phyloP scores from a whole-genome alignment of 345 rosid genomes.

The Isatis tinctoria region DNA sequence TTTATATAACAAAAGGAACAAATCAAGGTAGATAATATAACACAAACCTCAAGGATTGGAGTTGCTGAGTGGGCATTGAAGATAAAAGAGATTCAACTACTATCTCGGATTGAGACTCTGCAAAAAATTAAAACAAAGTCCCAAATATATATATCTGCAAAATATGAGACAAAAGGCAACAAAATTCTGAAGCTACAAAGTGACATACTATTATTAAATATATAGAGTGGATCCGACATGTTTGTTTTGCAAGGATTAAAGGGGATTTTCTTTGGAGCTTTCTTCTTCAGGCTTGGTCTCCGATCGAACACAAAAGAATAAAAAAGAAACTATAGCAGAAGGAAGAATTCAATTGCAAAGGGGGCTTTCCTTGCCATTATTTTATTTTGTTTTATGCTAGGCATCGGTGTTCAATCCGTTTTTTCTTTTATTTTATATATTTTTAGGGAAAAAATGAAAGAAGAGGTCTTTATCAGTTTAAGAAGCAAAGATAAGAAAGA shows the following conservation, averaged over 20 bases:
- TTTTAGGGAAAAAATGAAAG: not conserved
- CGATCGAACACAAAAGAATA: constrained; percentile 5
- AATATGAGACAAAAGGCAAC: not conserved
- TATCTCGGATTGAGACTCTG: constrained; percentile 47
- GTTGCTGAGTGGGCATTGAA: constrained; percentile 41
- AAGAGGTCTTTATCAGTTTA: constrained; percentile 26
- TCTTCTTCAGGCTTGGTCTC: constrained; percentile 14
- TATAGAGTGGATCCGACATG: constrained; percentile 32
- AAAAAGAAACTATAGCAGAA: not conserved
- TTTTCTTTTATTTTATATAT: not conserved
- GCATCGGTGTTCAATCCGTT: constrained; percentile 5
- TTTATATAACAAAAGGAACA: not conserved
- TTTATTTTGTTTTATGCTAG: constrained; percentile 5
- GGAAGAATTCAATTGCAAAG: constrained; percentile 10
- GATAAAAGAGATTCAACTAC: constrained; percentile 43
- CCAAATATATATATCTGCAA: not conserved
- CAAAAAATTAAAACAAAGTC: constrained; percentile 21
- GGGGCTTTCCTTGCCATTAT: not conserved
- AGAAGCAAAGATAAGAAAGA: constrained; percentile 29
- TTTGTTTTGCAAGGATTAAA: constrained; percentile 3
- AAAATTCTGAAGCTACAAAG: not conserved
- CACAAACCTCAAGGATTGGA: constrained; percentile 60
- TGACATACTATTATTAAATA: constrained; percentile 20
- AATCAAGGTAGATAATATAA: not conserved
- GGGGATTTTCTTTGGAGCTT: constrained; percentile 28